phyloP scores from a whole-genome alignment of 768 basidiomycete species.

The Megacollybia marginata region DNA sequence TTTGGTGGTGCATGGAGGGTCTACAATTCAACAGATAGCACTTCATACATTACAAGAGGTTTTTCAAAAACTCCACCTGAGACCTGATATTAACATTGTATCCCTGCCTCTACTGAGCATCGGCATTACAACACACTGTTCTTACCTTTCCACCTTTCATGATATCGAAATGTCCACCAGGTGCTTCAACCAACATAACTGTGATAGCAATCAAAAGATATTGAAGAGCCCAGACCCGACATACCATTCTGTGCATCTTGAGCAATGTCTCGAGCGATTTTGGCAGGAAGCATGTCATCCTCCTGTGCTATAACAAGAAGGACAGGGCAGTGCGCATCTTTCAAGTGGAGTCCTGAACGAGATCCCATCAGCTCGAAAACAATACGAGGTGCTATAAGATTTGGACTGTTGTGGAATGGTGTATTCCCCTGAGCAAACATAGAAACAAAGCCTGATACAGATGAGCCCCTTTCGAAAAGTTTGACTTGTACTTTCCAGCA shows the following conservation, averaged over 20 bases:
- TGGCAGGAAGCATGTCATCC: conserved; percentile 13
- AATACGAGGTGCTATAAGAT: too few relatives aligned
- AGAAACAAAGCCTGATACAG: too few relatives aligned
- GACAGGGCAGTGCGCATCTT: conserved; percentile 8
- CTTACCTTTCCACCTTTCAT: conserved; percentile 18
- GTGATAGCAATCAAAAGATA: not conserved
- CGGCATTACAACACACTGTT: not conserved
- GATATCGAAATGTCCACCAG: conserved; percentile 18
- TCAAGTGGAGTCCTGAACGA: conserved; percentile 9
- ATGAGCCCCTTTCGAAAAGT: too few relatives aligned
- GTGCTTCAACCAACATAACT: conserved; percentile 6
- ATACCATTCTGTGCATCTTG: conserved; percentile 9
- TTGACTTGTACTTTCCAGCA: too few relatives aligned
- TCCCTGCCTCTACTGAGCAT: not conserved
- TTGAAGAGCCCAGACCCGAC: conserved; percentile 1
- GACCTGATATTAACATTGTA: conserved; percentile 8
- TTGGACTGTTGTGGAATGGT: too few relatives aligned
- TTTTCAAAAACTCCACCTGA: conserved; percentile 8
- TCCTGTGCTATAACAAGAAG: conserved; percentile 12
- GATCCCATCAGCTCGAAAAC: too few relatives aligned
- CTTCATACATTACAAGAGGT: too few relatives aligned
- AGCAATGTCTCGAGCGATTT: conserved; percentile 9
- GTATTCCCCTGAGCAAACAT: too few relatives aligned
- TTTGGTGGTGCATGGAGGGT: too few relatives aligned
- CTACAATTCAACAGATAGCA: too few relatives aligned